A percentile compares a stretch with the other conserved stretches of the same genome.
Evolutionary conservation across 2,329 filamentous ascomycete species (phyloP).

Genomic region (Aureobasidium mangrovei): DNA sequence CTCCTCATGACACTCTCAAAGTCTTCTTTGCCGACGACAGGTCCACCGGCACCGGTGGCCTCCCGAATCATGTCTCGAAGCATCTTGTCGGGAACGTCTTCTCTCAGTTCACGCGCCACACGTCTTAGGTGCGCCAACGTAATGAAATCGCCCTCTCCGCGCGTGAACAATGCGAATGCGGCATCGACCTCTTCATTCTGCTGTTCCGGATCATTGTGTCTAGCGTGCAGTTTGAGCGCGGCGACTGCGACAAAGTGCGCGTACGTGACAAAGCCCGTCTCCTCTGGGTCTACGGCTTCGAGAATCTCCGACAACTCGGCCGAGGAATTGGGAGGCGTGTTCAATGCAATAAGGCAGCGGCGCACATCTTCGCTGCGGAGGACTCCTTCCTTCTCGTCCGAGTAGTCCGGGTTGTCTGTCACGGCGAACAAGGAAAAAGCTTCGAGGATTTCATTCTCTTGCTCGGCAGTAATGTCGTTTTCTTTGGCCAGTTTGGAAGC

Average conservation of each 20-base stretch:
- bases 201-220: constrained; percentile 36
- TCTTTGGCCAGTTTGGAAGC: constrained; percentile 88
- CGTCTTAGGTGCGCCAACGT: constrained; percentile 68
- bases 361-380: constrained; percentile 38
- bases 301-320: constrained; percentile 68
- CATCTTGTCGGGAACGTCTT: constrained; percentile 73
- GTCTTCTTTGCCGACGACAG: constrained; percentile 66
- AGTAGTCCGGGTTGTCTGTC: constrained; percentile 33
- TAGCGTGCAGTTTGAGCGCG: constrained; percentile 66
- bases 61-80: constrained; percentile 91
- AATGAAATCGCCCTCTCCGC: constrained; percentile 54
- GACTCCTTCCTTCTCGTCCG: constrained; percentile 54
- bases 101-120: constrained; percentile 72
- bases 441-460: constrained; percentile 86
- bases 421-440: constrained; percentile 71
- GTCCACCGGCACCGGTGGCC: constrained; percentile 64
- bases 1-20: constrained; percentile 80
- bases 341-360: constrained; percentile 56
- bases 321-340: constrained; percentile 55
- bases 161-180: constrained; percentile 74
- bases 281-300: constrained; percentile 73
- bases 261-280: constrained; percentile 69
- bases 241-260: constrained; percentile 78
- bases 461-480: constrained; percentile 71
- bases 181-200: constrained; percentile 64